phyloP scores from a whole-genome alignment of 768 basidiomycete species.

The Psilocybe subaeruginosa region DNA sequence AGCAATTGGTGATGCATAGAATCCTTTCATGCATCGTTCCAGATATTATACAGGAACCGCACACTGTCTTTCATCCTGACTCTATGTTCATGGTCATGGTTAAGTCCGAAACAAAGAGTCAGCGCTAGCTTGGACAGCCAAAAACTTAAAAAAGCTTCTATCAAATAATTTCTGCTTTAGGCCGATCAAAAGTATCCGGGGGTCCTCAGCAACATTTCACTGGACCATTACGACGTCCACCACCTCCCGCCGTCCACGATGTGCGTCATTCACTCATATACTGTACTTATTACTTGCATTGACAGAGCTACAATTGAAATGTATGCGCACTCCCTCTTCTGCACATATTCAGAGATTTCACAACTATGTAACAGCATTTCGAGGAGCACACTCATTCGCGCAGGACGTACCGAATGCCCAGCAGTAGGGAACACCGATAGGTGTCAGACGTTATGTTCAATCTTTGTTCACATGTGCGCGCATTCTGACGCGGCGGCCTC shows the following conservation, averaged over 20 bases:
- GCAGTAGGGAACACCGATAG: constrained; percentile 51
- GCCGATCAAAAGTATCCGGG: too few species aligned
- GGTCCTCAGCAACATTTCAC: too few species aligned
- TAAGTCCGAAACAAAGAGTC: too few species aligned
- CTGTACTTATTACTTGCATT: not conserved
- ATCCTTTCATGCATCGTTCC: too few species aligned
- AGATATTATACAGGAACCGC: too few species aligned
- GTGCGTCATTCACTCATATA: constrained; percentile 35
- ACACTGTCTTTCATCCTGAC: too few species aligned
- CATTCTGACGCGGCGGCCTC: not conserved
- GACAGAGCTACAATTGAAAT: constrained; percentile 65
- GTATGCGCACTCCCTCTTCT: constrained; percentile 33
- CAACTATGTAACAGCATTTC: constrained; percentile 48
- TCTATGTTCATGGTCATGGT: too few species aligned
- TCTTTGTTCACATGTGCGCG: not conserved
- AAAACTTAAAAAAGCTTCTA: too few species aligned
- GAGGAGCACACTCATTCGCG: constrained; percentile 45
- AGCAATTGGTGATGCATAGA: too few species aligned
- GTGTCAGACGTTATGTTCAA: constrained; percentile 34
- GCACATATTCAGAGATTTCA: not conserved
- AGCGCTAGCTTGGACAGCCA: too few species aligned
- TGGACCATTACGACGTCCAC: too few species aligned
- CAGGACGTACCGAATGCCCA: constrained; percentile 27
- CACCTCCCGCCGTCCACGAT: constrained; percentile 48
- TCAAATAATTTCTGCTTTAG: too few species aligned